phyloP scores from a whole-genome alignment of 495 filamentous ascomycete genomes.

The Penicillium cosmopolitanum region DNA sequence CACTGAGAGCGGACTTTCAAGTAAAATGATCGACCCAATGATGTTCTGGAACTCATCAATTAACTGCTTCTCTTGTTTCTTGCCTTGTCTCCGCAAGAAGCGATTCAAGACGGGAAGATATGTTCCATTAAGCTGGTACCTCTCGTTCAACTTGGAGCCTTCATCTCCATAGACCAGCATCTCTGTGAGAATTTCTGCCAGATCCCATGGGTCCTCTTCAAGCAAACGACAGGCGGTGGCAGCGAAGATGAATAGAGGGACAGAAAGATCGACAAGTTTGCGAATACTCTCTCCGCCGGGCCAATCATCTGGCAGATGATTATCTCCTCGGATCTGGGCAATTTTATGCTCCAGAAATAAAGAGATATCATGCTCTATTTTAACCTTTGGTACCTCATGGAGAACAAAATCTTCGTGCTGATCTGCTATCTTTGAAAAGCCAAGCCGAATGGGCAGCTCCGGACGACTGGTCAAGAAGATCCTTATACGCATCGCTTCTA shows the following conservation, averaged over 20 bases:
- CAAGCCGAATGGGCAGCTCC: conserved; percentile 45
- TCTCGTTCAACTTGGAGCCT: background rate
- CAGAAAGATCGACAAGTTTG: conserved; percentile 22
- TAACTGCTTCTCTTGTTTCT: conserved; percentile 4
- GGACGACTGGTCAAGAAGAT: conserved; percentile 50
- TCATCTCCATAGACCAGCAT: conserved; percentile 17
- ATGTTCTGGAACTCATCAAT: conserved; percentile 29
- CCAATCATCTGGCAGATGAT: conserved; percentile 34
- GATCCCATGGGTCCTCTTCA: conserved; percentile 18
- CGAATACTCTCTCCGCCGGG: conserved; percentile 32
- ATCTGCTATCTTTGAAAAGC: conserved; percentile 27
- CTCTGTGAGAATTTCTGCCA: conserved; percentile 15
- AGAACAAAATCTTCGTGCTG: conserved; percentile 25
- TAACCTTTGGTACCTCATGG: conserved; percentile 19
- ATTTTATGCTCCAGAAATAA: conserved; percentile 29
- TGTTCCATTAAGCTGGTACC: conserved; percentile 20
- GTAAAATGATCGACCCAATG: conserved; percentile 30
- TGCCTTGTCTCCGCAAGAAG: conserved; percentile 11
- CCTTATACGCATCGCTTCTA: too few species aligned
- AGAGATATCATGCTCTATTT: conserved; percentile 32
- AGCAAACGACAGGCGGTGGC: conserved; percentile 37
- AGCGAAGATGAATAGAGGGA: conserved; percentile 38
- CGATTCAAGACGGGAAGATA: conserved; percentile 33
- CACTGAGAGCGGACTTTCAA: too few species aligned
- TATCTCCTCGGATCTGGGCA: conserved; percentile 15